Percentiles rank a stretch among this genome's conserved stretches.
Evolutionary conservation across 2,329 filamentous ascomycete genomes (phyloP).

Genomic region (Penicillium paneum): DNA sequence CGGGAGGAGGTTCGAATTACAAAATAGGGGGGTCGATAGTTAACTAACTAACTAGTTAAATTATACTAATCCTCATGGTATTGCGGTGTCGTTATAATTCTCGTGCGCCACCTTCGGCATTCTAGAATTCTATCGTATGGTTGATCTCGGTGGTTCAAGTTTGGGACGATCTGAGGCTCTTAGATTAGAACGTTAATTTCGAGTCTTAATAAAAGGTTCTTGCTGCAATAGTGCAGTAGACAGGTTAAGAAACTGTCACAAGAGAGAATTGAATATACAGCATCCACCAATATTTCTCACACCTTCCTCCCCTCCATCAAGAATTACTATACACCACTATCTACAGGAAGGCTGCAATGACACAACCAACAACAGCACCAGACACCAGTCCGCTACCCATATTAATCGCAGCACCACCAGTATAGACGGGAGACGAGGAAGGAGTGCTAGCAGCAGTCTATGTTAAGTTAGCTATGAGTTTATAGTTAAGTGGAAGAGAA

Average conservation of each 20-base stretch:
- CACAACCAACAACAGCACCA: not conserved
- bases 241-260: not conserved
- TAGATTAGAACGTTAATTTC: too few species aligned
- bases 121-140: accelerated
- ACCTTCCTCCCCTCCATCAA: not conserved
- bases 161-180: too few species aligned
- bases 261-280: not conserved
- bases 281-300: not conserved
- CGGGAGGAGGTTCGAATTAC: too few species aligned
- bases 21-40: too few species aligned
- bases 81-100: not conserved
- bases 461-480: not conserved
- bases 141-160: too few species aligned
- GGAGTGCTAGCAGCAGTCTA: not conserved
- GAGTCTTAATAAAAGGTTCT: too few species aligned
- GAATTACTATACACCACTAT: too few species aligned
- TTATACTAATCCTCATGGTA: too few species aligned
- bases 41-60: too few species aligned
- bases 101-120: not conserved
- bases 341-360: not conserved
- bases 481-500: not conserved
- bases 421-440: not conserved
- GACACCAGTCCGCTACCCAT: not conserved
- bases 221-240: not conserved
- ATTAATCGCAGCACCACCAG: not conserved